A percentile compares a stretch with the other conserved stretches of the same genome.
Conservation (phyloP, 169 alveolate species). For the Theileria sp. region DNA sequence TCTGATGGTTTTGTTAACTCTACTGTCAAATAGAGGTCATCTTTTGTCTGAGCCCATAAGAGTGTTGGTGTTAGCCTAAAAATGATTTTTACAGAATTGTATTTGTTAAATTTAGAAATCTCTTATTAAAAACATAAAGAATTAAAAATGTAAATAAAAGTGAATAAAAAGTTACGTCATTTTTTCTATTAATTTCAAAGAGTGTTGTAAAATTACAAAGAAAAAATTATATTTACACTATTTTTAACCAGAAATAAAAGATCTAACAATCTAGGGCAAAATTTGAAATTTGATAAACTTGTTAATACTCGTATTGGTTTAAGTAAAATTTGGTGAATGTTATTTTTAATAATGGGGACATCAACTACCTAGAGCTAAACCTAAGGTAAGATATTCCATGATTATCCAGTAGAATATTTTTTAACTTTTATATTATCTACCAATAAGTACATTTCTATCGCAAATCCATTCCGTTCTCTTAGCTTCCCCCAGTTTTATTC, state of each 20-base stretch:
- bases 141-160: neutral
- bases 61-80: conserved; percentile 73
- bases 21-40: conserved; percentile 70
- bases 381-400: neutral
- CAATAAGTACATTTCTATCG: neutral
- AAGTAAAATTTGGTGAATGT: neutral
- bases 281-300: neutral
- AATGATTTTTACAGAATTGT: neutral
- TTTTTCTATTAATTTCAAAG: neutral
- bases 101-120: neutral
- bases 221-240: no score
- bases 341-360: neutral
- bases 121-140: neutral
- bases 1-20: conserved; percentile 66
- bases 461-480: neutral
- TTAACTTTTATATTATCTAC: neutral
- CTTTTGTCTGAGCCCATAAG: conserved; percentile 79
- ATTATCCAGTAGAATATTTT: neutral
- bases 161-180: conserved; percentile 6
- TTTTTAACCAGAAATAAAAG: neutral
- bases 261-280: neutral
- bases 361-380: neutral
- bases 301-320: neutral
- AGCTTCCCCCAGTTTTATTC: neutral
- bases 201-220: neutral